Conservation (phyloP, 139 green algal genomes). For the Zygnema circumcarinatum region DNA sequence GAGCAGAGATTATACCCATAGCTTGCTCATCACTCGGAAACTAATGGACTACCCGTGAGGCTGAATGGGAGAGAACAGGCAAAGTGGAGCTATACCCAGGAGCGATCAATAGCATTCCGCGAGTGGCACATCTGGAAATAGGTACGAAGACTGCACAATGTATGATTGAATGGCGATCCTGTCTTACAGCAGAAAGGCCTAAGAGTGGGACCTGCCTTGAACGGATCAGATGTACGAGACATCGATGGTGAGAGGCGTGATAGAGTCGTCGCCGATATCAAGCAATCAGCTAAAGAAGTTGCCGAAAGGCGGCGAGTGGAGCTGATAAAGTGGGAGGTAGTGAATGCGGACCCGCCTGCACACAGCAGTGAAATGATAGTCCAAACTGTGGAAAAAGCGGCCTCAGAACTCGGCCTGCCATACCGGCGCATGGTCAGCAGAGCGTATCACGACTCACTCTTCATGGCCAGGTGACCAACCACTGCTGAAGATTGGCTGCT, state of each 20-base stretch:
- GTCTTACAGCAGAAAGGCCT: slow-evolving; percentile 89
- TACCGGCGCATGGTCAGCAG: slow-evolving; percentile 84
- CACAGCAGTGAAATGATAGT: slow-evolving; percentile 72
- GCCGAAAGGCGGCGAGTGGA: slow-evolving; percentile 59
- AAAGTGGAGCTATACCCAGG: slow-evolving; percentile 66
- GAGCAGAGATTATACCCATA: no score
- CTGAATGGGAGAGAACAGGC: background rate
- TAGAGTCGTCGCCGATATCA: slow-evolving; percentile 70
- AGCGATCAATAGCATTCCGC: slow-evolving; percentile 90
- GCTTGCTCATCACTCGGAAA: background rate
- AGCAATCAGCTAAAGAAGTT: slow-evolving; percentile 67
- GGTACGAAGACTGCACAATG: slow-evolving; percentile 7
- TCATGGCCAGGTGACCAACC: slow-evolving; percentile 90
- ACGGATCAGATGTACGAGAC: slow-evolving; percentile 87
- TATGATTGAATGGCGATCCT: slow-evolving; percentile 79
- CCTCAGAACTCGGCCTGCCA: slow-evolving; percentile 67
- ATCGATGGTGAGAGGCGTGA: slow-evolving; percentile 80
- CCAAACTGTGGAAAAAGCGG: slow-evolving; percentile 67
- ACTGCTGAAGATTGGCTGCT: no score
- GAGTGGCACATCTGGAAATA: slow-evolving; percentile 75
- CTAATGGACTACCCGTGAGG: background rate
- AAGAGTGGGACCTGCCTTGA: no score
- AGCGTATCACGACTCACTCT: slow-evolving; percentile 96
- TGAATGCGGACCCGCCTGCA: slow-evolving; percentile 92
- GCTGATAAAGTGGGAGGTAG: slow-evolving; percentile 24